phyloP scores from a whole-genome alignment of 164 flowering plant genomes.

The Cinnamomum chago region DNA sequence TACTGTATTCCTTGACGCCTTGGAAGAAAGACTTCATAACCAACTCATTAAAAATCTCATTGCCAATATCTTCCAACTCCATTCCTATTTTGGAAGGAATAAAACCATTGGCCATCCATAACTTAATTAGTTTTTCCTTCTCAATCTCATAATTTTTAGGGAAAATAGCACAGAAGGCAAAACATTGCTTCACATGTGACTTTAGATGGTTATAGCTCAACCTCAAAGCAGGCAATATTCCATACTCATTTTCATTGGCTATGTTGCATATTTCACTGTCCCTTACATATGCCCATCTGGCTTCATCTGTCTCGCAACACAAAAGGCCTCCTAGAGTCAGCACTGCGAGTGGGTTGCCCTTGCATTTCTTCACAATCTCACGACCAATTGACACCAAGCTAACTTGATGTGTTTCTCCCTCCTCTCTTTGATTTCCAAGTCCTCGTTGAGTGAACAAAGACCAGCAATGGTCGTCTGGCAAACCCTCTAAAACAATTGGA shows the following conservation, averaged over 20 bases:
- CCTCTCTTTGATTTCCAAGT: no score
- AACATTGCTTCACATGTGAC: constrained; percentile 1
- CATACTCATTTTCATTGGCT: not conserved
- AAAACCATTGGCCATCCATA: constrained; percentile 13
- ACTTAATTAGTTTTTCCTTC: not conserved
- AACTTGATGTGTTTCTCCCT: no score
- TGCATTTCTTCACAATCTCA: not conserved
- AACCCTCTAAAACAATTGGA: not conserved
- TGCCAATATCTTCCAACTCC: not conserved
- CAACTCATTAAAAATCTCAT: constrained; percentile 3
- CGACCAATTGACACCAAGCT: not conserved
- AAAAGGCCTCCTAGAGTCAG: not conserved
- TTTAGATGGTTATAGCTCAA: constrained; percentile 10
- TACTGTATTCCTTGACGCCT: not conserved
- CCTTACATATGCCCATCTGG: not conserved
- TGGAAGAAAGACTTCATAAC: not conserved
- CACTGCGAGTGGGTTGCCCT: not conserved
- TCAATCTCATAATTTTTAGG: not conserved
- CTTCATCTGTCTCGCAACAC: not conserved
- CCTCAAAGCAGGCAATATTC: not conserved
- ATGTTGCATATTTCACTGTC: not conserved
- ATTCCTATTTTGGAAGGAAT: not conserved
- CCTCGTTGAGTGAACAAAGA: no score
- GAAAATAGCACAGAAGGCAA: constrained; percentile 5
- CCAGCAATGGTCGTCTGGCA: not conserved